Base-by-base conservation (phyloP, 108 stramenopile species). In the Cyclostephanos tholiformis region DNA sequence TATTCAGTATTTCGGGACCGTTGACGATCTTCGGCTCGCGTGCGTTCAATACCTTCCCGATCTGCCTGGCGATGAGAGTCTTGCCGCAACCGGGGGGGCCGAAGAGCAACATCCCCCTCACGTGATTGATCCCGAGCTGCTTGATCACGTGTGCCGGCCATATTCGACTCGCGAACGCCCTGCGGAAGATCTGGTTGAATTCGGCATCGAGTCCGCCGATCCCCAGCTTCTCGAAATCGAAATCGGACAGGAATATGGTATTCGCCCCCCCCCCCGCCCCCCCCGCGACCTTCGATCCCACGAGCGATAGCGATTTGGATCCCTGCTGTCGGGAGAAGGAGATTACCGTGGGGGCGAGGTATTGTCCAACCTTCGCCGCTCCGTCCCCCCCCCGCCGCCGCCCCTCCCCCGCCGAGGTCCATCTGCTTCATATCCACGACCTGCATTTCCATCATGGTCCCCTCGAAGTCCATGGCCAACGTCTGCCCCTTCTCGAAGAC, bases 1-100 rank as follows among this genome's bases (percentile, higher is more conserved):
- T 99, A 85, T 97, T 93, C 53, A 99, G 80, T 62, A 99, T 89
- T 81, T 98, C 98, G 2, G 99, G 99, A 35, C 99, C 99, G 73
- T 98, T 98, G 35, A 99, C 97, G 87, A 99, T 97, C 71, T 99
- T 98, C 26, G 99, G 99, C 75, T 97, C 96, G 26, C 96, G 88
- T 20, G 97, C 94, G 71, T 98, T 98, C 48, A 99, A 75, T 10
- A 96, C 95, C 84, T 99, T 98, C 14, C 98, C 98, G 82, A 99
- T 98, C 75, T 98, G 94, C 26, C 99, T 86, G 6, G 99, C 99
- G 82, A 99, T 98, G 29, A 99, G 83, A 7, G 98, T 99, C 79
- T 99, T 99, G 25, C 99, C 98, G 82, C 98, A 98, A 7, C 99
- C 80, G 6, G 81, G 81, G 9, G 91, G 92, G 10, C 95, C 93